These are phyloP conservation scores for Diaporthe sp. DNA, from an alignment of 2,329 filamentous ascomycete genomes.

Conservation along the genomic window DNA sequence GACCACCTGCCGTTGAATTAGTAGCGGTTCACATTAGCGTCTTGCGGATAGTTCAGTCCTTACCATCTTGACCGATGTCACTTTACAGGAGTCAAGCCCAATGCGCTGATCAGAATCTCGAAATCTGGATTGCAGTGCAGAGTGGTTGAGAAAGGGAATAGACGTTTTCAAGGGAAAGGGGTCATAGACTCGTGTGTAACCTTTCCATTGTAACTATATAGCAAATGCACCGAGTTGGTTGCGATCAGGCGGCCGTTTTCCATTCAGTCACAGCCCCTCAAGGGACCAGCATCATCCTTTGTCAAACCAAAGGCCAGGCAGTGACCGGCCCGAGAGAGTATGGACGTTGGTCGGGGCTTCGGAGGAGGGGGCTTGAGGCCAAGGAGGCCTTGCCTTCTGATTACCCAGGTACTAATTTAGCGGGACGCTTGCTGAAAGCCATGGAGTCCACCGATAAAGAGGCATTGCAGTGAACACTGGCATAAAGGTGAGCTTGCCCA, in stretches of 20 bases:
- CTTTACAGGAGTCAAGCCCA: not conserved
- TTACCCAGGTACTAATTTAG: not conserved
- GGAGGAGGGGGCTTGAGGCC: not conserved
- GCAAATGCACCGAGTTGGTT: not conserved
- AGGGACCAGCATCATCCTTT: slow-evolving; percentile 15
- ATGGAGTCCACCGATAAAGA: not conserved
- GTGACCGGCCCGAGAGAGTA: not conserved
- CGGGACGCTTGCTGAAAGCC: not conserved
- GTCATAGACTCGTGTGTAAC: not conserved
- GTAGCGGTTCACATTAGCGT: not conserved
- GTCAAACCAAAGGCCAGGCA: not conserved
- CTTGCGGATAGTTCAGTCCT: not conserved
- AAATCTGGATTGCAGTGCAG: not conserved
- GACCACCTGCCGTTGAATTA: not conserved
- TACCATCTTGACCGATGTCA: not conserved
- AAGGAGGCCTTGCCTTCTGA: not conserved
- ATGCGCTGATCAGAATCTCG: not conserved
- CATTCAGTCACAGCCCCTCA: not conserved
- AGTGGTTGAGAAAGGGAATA: too few species aligned
- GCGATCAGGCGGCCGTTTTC: not conserved
- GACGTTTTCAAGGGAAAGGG: not conserved
- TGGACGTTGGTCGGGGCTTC: not conserved
- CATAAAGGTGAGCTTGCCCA: not conserved
- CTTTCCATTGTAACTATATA: slow-evolving; percentile 10
- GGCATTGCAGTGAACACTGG: not conserved